Evolutionary conservation across 768 basidiomycete genomes (phyloP).

Genomic region (Auricularia auricula-judae): DNA sequence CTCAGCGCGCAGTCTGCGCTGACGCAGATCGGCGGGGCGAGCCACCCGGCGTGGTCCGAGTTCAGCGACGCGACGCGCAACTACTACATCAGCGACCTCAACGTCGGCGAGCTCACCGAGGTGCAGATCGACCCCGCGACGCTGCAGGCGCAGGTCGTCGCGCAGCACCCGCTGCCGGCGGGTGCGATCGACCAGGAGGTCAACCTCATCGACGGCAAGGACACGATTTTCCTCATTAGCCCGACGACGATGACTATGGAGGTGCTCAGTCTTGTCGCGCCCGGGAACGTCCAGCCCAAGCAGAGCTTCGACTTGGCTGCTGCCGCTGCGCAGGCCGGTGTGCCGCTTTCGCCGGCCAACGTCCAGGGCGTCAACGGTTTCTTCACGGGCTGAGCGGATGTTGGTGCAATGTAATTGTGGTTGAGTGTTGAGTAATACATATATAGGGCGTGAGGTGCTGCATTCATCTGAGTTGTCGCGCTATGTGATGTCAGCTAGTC

Average conservation of each 20-base stretch:
- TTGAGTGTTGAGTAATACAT: background rate
- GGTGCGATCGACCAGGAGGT: background rate
- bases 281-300: slow-evolving; percentile 12
- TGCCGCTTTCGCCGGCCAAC: background rate
- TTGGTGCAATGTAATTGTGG: too few species aligned
- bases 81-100: slow-evolving; percentile 20
- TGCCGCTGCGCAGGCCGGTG: background rate
- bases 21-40: slow-evolving; percentile 14
- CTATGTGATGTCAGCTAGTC: too few species aligned
- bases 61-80: slow-evolving; percentile 21
- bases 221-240: slow-evolving; percentile 17
- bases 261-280: slow-evolving; percentile 18
- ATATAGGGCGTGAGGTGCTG: too few species aligned
- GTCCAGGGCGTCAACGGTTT: background rate
- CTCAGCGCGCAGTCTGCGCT: background rate
- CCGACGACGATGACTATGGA: slow-evolving; percentile 19
- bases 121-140: background rate
- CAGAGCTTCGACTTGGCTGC: background rate
- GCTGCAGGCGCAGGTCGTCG: background rate
- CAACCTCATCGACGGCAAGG: background rate
- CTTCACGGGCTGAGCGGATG: background rate
- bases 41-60: slow-evolving; percentile 20
- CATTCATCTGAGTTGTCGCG: too few species aligned
- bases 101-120: background rate
- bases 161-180: background rate